A percentile compares a stretch with the other conserved stretches of the same genome.
Conservation (phyloP, 1,139 yeast genomes). For the Yamadazyma spencermartinsiae region DNA sequence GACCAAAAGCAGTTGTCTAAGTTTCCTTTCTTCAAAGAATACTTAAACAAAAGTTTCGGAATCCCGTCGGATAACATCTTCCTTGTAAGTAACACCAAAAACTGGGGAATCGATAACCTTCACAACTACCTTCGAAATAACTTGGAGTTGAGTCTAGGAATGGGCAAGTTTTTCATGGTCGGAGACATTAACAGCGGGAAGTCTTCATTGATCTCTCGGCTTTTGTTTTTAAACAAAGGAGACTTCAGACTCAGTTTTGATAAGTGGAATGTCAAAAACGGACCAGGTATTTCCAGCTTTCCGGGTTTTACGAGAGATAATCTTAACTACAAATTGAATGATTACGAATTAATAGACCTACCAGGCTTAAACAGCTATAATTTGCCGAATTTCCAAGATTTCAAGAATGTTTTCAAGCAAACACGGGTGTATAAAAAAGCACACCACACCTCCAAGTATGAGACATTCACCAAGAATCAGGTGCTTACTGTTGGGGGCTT, state of each 20-base stretch:
- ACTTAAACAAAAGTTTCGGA: constrained; percentile 39
- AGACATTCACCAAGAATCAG: constrained; percentile 44
- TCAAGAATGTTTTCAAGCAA: constrained; percentile 28
- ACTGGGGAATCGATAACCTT: constrained; percentile 48
- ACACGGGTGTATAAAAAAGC: constrained; percentile 29
- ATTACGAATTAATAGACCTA: constrained; percentile 46
- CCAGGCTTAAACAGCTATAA: constrained; percentile 51
- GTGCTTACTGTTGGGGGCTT: constrained; percentile 62
- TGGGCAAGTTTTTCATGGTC: constrained; percentile 52
- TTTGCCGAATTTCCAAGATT: constrained; percentile 22
- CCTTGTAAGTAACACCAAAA: constrained; percentile 47
- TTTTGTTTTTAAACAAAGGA: constrained; percentile 9
- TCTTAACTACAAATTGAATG: constrained; percentile 32
- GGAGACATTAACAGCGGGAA: constrained; percentile 83
- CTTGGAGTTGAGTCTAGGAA: constrained; percentile 19
- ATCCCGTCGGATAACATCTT: constrained; percentile 48
- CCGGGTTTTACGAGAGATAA: constrained; percentile 60
- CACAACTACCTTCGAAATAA: neutral
- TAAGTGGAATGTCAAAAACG: constrained; percentile 20
- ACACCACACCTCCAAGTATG: constrained; percentile 34
- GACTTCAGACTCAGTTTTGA: constrained; percentile 10
- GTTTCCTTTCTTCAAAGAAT: constrained; percentile 48
- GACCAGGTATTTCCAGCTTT: constrained; percentile 49
- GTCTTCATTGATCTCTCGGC: constrained; percentile 52
- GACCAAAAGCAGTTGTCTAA: constrained; percentile 29